Evolutionary conservation across 139 green algal genomes (phyloP).

Genomic region (Pseudopediastrum boryanum): DNA sequence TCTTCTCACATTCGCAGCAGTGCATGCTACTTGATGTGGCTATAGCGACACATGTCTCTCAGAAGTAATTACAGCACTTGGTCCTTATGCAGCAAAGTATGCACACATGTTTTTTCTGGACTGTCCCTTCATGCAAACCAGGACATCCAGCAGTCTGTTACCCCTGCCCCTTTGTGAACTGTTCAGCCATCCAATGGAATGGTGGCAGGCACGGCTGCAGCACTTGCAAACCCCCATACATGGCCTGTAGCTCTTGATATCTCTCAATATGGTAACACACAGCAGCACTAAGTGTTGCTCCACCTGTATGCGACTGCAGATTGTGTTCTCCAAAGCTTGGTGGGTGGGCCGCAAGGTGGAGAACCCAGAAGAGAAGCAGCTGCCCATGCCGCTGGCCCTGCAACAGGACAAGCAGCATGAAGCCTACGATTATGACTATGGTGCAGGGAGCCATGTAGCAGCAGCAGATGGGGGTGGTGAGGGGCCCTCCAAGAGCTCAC

Average conservation of each 20-base stretch:
- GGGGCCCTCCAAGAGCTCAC: too few species aligned
- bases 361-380: constrained; percentile 80
- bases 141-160: not conserved
- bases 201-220: not conserved
- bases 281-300: not conserved
- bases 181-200: not conserved
- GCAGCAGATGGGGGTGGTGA: not conserved
- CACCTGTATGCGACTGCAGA: constrained; percentile 40
- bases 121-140: not conserved
- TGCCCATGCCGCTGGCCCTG: constrained; percentile 70
- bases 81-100: too few species aligned
- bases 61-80: too few species aligned
- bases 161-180: not conserved
- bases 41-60: too few species aligned
- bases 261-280: not conserved
- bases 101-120: too few species aligned
- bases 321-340: constrained; percentile 80
- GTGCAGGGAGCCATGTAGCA: constrained; percentile 6
- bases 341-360: constrained; percentile 83
- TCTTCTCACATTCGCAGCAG: too few species aligned
- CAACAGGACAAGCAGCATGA: constrained; percentile 11
- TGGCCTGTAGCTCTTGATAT: not conserved
- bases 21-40: too few species aligned
- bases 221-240: not conserved
- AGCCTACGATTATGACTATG: constrained; percentile 36